Base-by-base conservation (phyloP, 306 rosid species). In the Prunus campanulata region DNA sequence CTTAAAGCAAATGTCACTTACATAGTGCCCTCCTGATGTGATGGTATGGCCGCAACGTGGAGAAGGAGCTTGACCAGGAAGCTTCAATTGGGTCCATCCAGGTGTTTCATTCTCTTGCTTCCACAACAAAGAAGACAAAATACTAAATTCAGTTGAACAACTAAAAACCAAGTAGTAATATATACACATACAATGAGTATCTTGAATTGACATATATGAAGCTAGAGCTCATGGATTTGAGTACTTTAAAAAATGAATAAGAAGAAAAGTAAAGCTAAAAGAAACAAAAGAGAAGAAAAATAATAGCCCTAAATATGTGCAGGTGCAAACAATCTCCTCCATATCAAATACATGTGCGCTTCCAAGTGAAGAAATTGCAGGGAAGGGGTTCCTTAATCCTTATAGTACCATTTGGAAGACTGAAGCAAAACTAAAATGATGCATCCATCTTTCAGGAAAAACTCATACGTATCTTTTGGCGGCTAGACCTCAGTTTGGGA, bases 41-140 rank as follows among this genome's bases (percentile, higher is more conserved):
- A 95, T 80, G 62, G 97, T 86, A 71, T 95, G 98, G 77, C 97
- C 98, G 69, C 98, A 95, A 19, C 96, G 92, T 14, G 98, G 77
- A 66, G 98, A 87, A 79, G 98, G 98, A 70, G 96, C 92, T 85
- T 95, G 98, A 78, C 98, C 97, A 16, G 98, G 98, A 85, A 95
- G 98, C 90, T 90, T 95, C 78, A 95, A 83, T 72, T 92, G 97
- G 80, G 98, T 95, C 97, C 98, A 92, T 74, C 96, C 97, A 20
- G 98, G 97, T 66, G 91, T 81, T 89, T 90, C 98, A 84, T 80
- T 92, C 80, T 92, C 98, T 95, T 85, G 82, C 96, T 87, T 89
- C 89, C 96, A 86, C 90, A 91, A 87, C 75, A 88, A 80, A 87
- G 79, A 80, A 87, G 80, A 70, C 22, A 81, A 77, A 71, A 65